Base-by-base conservation (phyloP, 1,139 yeast genomes). In the Pichia terricola region DNA sequence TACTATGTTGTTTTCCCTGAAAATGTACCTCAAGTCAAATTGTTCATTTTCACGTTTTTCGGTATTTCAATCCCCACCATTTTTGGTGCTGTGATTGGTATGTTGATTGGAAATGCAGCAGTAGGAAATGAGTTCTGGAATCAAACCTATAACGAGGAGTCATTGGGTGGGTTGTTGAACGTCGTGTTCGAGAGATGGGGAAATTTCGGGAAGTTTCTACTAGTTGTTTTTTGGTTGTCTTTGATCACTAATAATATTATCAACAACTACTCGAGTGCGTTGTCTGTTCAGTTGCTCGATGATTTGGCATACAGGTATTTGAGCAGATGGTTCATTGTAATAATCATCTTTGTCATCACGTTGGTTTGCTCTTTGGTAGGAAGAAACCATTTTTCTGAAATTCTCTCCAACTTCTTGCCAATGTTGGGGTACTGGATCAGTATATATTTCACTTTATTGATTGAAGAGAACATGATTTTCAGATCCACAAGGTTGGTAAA, bases 361-460 rank as follows among this genome's bases (percentile, higher is more conserved):
- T 68, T 85, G 53, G 78, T 82, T 2, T 73, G 83, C 59, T 81
- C 91, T 1, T 59, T 82, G 43, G 91, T 78, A 9, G 96, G 96
- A 9, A 73, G 86, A 55, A 68, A 83, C 61, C 77, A 79, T 54
- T 83, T 88, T 59, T 72, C 88, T 39, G 71, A 79, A 3, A 86
- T 87, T 50, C 68, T 88, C 57, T 78, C 88, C n/a, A 88, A 87
- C 58, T 88, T 88, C 66, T 68, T 88, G 53, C 96, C 96, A 8
- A 87, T 88, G 96, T 77, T 88, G 49, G 95, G 95, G 1, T 88
- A 88, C 65, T 88, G 96, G 96, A 75, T 85, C 43, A 79, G 91
- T 44, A 85, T 88, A 67, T 88, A 87, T 62, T 77, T 83, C 55
- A 75, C 77, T 28, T 64, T 87, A 43, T 64, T 87, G 39, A 50